Conservation (phyloP, 805 yeast species). For the Saccharomyces eubayanus region DNA sequence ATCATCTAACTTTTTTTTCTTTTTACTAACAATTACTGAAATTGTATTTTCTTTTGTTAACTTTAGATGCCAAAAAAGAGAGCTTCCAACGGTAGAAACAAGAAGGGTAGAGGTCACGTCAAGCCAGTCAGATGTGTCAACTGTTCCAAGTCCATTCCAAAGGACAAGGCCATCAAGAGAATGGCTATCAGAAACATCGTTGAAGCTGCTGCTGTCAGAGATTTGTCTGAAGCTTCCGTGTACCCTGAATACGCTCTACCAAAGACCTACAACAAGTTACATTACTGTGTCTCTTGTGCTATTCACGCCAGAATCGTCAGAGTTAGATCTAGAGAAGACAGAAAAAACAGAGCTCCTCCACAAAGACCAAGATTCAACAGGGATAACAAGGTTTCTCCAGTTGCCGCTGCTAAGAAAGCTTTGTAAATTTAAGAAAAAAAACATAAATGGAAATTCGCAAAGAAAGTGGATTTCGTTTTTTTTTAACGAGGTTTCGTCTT, state of each 20-base stretch:
- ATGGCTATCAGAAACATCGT: slow-evolving; percentile 99
- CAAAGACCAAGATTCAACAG: slow-evolving; percentile 97
- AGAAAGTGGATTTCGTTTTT: not conserved
- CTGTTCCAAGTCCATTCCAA: slow-evolving; percentile 99
- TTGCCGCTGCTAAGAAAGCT: slow-evolving; percentile 95
- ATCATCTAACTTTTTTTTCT: not conserved
- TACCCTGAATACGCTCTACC: slow-evolving; percentile 99
- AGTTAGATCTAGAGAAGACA: slow-evolving; percentile 98
- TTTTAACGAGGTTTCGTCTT: not conserved
- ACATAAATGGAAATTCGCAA: not conserved
- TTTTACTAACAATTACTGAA: not conserved
- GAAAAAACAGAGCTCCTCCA: slow-evolving; percentile 99
- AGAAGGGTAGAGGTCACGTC: slow-evolving; percentile 99
- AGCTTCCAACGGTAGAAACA: slow-evolving; percentile 99
- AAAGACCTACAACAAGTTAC: slow-evolving; percentile 98
- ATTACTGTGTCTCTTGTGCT: slow-evolving; percentile 99
- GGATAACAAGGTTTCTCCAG: slow-evolving; percentile 93
- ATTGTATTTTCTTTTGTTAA: not conserved
- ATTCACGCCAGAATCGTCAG: slow-evolving; percentile 99
- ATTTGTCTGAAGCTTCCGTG: slow-evolving; percentile 98
- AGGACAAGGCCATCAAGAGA: slow-evolving; percentile 99
- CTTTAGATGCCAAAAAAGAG: slow-evolving; percentile 98
- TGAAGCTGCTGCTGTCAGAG: slow-evolving; percentile 99
- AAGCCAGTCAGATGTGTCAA: slow-evolving; percentile 99
- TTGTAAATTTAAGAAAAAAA: slow-evolving; percentile 31